Conservation (phyloP, 345 rosid genomes). For the Gossypium thurberi region DNA sequence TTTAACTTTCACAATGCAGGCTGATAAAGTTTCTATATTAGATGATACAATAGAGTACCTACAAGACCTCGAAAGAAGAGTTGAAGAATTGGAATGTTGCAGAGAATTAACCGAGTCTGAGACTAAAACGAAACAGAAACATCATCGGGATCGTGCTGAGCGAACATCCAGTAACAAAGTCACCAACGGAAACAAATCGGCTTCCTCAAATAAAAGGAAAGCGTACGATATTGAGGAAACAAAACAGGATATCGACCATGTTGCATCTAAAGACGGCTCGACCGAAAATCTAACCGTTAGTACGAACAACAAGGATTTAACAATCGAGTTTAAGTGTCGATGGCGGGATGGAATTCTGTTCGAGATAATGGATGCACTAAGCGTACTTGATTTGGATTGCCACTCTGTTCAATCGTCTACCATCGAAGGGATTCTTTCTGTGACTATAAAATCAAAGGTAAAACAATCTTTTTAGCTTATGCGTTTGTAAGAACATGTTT, state of each 20-base stretch:
- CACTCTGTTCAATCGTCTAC: conserved; percentile 72
- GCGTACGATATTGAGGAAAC: conserved; percentile 29
- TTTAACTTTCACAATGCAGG: conserved; percentile 37
- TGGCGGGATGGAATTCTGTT: conserved; percentile 82
- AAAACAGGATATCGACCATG: conserved; percentile 32
- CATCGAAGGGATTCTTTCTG: conserved; percentile 49
- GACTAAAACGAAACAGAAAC: conserved; percentile 34
- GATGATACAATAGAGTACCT: conserved; percentile 75
- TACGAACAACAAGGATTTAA: conserved; percentile 42
- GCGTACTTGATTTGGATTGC: conserved; percentile 62
- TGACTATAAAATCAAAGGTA: conserved; percentile 73
- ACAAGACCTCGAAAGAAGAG: conserved; percentile 59
- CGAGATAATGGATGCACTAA: conserved; percentile 65
- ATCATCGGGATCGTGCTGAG: conserved; percentile 42
- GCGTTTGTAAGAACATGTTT: not conserved
- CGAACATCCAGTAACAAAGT: conserved; percentile 35
- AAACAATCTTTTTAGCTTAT: not conserved
- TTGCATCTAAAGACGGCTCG: conserved; percentile 29
- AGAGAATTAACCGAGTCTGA: conserved; percentile 30
- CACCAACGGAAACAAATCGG: conserved; percentile 19
- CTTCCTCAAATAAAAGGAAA: conserved; percentile 49
- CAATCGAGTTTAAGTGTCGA: conserved; percentile 57
- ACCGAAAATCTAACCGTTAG: conserved; percentile 34
- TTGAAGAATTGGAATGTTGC: conserved; percentile 55
- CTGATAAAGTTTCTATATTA: conserved; percentile 61